Conservation (phyloP, 1,284 basidiomycete species). For the Cryptococcus amylolentus region DNA sequence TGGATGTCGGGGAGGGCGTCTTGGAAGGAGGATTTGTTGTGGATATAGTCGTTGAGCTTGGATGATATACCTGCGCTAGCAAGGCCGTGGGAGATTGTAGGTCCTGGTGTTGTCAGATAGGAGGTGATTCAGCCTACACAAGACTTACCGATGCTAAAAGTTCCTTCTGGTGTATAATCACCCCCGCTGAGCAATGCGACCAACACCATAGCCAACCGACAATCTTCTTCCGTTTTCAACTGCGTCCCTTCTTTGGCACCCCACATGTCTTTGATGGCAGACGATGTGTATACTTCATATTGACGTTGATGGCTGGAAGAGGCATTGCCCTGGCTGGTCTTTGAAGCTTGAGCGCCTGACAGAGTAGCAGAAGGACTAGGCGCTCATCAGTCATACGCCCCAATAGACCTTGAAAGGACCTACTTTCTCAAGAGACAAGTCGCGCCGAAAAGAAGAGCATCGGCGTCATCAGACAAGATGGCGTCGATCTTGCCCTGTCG, state of each 20-base stretch:
- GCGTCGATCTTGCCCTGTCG: constrained; percentile 78
- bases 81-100: constrained; percentile 21
- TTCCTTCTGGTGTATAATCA: constrained; percentile 69
- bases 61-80: constrained; percentile 19
- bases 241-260: constrained; percentile 19
- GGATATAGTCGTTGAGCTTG: constrained; percentile 62
- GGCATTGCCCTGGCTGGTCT: constrained; percentile 9
- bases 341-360: constrained; percentile 53
- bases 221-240: constrained; percentile 52
- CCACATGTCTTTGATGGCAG: constrained; percentile 51
- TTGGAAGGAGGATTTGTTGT: constrained; percentile 21
- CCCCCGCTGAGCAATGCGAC: constrained; percentile 83
- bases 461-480: constrained; percentile 83
- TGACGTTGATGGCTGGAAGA: constrained; percentile 67
- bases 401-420: constrained; percentile 13
- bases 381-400: background rate
- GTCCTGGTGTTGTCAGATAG: constrained; percentile 24
- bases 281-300: constrained; percentile 62
- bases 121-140: background rate
- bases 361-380: constrained; percentile 60
- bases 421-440: constrained; percentile 73
- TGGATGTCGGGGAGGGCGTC: constrained; percentile 56
- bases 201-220: constrained; percentile 70
- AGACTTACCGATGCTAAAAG: constrained; percentile 36
- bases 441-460: constrained; percentile 87